Evolutionary conservation across 108 stramenopile genomes (phyloP).

Genomic region (Stephanodiscus minutulus): DNA sequence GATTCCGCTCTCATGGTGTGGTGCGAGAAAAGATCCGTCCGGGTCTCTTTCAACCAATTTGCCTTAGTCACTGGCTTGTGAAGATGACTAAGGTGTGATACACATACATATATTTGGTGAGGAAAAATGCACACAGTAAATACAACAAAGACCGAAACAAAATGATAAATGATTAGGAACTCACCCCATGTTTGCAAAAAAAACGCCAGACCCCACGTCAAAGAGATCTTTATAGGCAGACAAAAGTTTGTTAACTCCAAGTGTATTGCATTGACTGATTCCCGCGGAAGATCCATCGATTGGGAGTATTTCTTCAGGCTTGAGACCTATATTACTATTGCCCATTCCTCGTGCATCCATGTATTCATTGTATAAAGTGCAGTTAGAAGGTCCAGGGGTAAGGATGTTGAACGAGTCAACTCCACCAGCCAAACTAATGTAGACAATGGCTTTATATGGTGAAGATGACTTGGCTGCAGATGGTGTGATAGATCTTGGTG

Average conservation of each 20-base stretch:
- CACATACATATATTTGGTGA: not conserved
- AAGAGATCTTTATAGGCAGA: constrained; percentile 37
- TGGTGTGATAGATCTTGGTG: constrained; percentile 31
- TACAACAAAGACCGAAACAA: not conserved
- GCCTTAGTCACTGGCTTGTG: constrained; percentile 37
- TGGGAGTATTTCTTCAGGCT: constrained; percentile 29
- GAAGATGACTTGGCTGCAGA: constrained; percentile 29
- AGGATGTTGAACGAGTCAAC: constrained; percentile 55
- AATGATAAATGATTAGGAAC: not conserved
- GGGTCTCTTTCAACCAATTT: constrained; percentile 48
- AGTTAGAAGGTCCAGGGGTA: constrained; percentile 25
- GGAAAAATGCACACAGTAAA: not conserved
- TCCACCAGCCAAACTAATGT: constrained; percentile 43
- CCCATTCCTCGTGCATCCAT: constrained; percentile 44
- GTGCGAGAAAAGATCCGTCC: constrained; percentile 41
- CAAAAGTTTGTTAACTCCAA: constrained; percentile 53
- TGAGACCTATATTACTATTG: constrained; percentile 28
- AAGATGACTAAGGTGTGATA: not conserved
- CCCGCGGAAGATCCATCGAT: constrained; percentile 45
- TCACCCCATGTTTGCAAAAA: constrained; percentile 49
- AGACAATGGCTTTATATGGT: constrained; percentile 54
- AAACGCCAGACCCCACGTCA: constrained; percentile 50
- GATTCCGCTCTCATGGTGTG: constrained; percentile 31
- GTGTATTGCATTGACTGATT: constrained; percentile 43
- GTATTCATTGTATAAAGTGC: constrained; percentile 37